phyloP scores from a whole-genome alignment of 148 eudicot genomes.

The Amaranthus hypochondriacus region DNA sequence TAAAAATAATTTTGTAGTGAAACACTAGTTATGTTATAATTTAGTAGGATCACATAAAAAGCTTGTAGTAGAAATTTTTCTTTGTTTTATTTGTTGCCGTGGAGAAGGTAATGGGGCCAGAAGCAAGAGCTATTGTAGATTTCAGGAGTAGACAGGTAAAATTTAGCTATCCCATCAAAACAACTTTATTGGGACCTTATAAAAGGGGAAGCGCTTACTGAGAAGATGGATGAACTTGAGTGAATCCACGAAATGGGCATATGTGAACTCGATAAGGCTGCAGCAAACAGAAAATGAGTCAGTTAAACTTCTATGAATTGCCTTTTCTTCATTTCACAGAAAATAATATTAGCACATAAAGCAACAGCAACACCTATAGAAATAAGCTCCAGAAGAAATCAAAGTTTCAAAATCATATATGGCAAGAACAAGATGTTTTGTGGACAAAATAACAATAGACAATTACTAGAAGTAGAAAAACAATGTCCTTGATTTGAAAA shows the following conservation, averaged over 20 bases:
- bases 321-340: neutral
- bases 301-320: neutral
- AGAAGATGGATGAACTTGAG: slow-evolving; percentile 29
- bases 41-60: neutral
- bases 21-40: neutral
- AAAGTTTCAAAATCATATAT: no score
- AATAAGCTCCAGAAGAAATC: neutral
- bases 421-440: no score
- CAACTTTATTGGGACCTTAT: neutral
- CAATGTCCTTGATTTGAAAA: no score
- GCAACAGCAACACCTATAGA: neutral
- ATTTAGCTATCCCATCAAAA: neutral
- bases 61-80: neutral
- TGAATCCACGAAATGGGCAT: slow-evolving; percentile 33
- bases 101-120: neutral
- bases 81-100: neutral
- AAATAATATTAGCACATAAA: neutral
- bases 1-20: neutral
- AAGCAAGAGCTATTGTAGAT: neutral
- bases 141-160: neutral
- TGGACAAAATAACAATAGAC: no score
- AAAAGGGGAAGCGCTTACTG: slow-evolving; percentile 26
- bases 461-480: no score
- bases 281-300: slow-evolving; percentile 15
- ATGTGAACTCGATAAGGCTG: slow-evolving; percentile 34